Conservation (phyloP, 1,284 basidiomycete genomes). For the Takashimella tepidaria region DNA sequence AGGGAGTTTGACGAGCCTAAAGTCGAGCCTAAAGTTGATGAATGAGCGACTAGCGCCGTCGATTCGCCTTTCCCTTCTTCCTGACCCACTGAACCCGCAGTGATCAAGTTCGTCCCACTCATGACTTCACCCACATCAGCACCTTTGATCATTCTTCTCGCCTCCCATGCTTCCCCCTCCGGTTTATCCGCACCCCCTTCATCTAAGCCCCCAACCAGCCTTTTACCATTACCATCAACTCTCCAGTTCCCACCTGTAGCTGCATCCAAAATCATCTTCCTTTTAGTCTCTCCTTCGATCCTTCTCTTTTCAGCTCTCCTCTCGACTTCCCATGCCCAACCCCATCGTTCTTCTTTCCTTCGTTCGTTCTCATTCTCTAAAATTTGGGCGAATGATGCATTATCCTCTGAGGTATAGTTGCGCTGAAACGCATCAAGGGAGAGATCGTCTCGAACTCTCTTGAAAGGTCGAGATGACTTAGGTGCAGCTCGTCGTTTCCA, state of each 20-base stretch:
- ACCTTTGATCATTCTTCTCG: conserved; percentile 14
- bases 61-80: not conserved
- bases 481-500: conserved; percentile 12
- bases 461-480: conserved; percentile 5
- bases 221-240: conserved; percentile 32
- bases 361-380: conserved; percentile 77
- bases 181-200: conserved; percentile 28
- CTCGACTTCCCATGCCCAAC: conserved; percentile 90
- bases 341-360: conserved; percentile 64
- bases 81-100: not conserved
- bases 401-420: conserved; percentile 88
- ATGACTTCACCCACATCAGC: not conserved
- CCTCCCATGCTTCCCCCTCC: conserved; percentile 39
- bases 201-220: conserved; percentile 36
- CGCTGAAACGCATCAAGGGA: conserved; percentile 81
- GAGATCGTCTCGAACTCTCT: conserved; percentile 48
- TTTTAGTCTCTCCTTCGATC: conserved; percentile 46
- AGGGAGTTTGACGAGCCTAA: conserved; percentile 4
- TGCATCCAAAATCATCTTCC: conserved; percentile 45
- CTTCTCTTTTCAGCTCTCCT: conserved; percentile 58
- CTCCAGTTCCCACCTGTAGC: conserved; percentile 34
- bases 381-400: conserved; percentile 86
- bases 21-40: no score
- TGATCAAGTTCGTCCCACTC: conserved; percentile 4
- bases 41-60: conserved; percentile 10